Percentiles rank a stretch among this genome's conserved stretches.
phyloP scores from a whole-genome alignment of 345 rosid species.

The Moringa oleifera region DNA sequence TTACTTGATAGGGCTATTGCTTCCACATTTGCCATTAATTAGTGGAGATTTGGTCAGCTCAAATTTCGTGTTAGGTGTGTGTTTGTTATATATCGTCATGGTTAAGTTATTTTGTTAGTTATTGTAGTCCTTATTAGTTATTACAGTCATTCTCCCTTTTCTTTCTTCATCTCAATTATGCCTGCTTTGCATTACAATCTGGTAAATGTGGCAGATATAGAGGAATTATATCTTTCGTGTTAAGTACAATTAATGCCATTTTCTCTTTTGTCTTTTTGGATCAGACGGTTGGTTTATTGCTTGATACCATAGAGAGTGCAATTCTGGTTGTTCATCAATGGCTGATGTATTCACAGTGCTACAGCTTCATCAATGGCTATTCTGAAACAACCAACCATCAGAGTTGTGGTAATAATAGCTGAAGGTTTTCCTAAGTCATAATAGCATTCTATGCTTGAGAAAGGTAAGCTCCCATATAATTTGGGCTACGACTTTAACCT shows the following conservation, averaged over 20 bases:
- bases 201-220: background rate
- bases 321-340: conserved; percentile 4
- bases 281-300: background rate
- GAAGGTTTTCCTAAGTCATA: conserved; percentile 99
- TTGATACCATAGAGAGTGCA: background rate
- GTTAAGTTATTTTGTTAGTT: no score
- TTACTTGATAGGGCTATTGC: conserved; percentile 2
- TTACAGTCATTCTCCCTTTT: no score
- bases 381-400: conserved; percentile 88
- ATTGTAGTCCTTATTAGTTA: no score
- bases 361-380: conserved; percentile 97
- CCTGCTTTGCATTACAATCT: no score
- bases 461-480: no score
- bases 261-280: background rate
- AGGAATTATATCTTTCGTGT: no score
- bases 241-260: no score
- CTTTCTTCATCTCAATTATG: background rate
- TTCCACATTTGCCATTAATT: background rate
- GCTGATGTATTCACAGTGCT: conserved; percentile 52
- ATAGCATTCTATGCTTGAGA: no score
- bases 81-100: background rate
- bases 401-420: conserved; percentile 93
- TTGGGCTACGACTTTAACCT: no score
- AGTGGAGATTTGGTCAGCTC: conserved; percentile 15
- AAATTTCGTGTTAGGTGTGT: conserved; percentile 23